phyloP scores from a whole-genome alignment of 2,329 filamentous ascomycete genomes.

The Ceratocystis albifundus region DNA sequence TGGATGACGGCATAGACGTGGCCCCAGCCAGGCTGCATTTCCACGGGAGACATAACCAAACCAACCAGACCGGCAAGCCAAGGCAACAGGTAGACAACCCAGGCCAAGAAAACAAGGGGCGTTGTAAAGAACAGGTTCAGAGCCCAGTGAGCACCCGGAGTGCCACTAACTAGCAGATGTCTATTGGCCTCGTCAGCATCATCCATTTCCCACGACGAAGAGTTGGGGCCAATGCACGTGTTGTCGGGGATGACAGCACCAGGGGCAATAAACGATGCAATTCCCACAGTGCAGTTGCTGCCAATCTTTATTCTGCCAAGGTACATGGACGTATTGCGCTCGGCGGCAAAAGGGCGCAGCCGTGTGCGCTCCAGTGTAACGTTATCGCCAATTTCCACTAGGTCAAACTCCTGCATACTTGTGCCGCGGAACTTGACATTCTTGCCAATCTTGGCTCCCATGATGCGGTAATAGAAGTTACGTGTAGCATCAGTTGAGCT shows the following conservation, averaged over 20 bases:
- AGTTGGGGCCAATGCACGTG: constrained; percentile 45
- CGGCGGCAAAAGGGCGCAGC: constrained; percentile 43
- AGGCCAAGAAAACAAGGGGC: constrained; percentile 33
- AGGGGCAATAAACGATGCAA: constrained; percentile 40
- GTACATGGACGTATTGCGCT: constrained; percentile 48
- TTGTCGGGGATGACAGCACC: constrained; percentile 39
- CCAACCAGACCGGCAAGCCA: constrained; percentile 37
- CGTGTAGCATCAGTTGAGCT: constrained; percentile 32
- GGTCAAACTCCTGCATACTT: constrained; percentile 44
- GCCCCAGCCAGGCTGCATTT: constrained; percentile 27
- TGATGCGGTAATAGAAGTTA: constrained; percentile 38
- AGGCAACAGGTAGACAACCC: constrained; percentile 36
- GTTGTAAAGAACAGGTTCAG: constrained; percentile 34
- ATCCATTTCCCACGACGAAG: constrained; percentile 44
- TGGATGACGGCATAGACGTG: constrained; percentile 34
- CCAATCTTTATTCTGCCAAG: constrained; percentile 42
- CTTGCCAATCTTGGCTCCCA: constrained; percentile 43
- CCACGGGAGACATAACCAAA: constrained; percentile 34
- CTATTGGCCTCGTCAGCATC: constrained; percentile 39
- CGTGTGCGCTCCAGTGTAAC: constrained; percentile 39
- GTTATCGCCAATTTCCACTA: constrained; percentile 43
- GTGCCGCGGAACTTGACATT: constrained; percentile 39
- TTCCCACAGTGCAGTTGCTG: constrained; percentile 37
- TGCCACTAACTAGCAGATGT: constrained; percentile 32
- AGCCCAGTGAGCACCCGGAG: constrained; percentile 37